Evolutionary conservation across 208 protist genomes (phyloP).

Genomic region (Leishmania major): DNA sequence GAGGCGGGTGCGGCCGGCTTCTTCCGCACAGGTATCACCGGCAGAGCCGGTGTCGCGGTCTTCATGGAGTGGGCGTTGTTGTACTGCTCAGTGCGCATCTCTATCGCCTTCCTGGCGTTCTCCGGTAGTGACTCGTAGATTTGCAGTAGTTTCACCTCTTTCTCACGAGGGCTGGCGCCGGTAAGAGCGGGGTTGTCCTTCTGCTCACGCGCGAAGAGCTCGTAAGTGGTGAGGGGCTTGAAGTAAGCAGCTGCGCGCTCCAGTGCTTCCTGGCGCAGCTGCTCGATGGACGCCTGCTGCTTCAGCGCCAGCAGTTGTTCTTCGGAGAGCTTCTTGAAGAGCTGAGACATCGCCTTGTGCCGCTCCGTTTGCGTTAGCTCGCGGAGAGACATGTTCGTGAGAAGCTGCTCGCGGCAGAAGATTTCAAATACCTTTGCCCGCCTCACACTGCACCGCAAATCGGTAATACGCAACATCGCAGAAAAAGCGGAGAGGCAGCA

Average conservation of each 20-base stretch:
- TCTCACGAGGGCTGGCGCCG: constrained; percentile 45
- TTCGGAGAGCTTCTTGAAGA: constrained; percentile 49
- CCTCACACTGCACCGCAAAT: constrained; percentile 7
- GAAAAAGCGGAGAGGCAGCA: background rate
- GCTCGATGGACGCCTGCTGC: constrained; percentile 32
- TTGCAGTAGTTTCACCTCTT: constrained; percentile 54
- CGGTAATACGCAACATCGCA: constrained; percentile 35
- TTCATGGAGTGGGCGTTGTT: constrained; percentile 16
- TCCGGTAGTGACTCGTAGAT: constrained; percentile 74
- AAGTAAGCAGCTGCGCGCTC: constrained; percentile 18
- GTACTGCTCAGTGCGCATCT: constrained; percentile 30
- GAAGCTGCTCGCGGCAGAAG: constrained; percentile 56
- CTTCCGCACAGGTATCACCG: constrained; percentile 16
- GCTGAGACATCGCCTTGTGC: constrained; percentile 35
- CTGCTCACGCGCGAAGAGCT: constrained; percentile 71
- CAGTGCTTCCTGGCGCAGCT: constrained; percentile 23
- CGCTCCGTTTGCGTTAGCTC: constrained; percentile 44
- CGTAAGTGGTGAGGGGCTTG: constrained; percentile 45
- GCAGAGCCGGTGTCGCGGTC: constrained; percentile 2
- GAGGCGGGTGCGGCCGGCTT: constrained; percentile 10
- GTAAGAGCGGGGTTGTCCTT: constrained; percentile 56
- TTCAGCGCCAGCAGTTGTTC: constrained; percentile 37
- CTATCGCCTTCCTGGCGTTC: constrained; percentile 54
- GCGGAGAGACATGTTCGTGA: constrained; percentile 43
- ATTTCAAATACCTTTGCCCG: constrained; percentile 53